Base-by-base conservation (phyloP, 176 grass and related monocot species). In the Cenchrus purpureus region DNA sequence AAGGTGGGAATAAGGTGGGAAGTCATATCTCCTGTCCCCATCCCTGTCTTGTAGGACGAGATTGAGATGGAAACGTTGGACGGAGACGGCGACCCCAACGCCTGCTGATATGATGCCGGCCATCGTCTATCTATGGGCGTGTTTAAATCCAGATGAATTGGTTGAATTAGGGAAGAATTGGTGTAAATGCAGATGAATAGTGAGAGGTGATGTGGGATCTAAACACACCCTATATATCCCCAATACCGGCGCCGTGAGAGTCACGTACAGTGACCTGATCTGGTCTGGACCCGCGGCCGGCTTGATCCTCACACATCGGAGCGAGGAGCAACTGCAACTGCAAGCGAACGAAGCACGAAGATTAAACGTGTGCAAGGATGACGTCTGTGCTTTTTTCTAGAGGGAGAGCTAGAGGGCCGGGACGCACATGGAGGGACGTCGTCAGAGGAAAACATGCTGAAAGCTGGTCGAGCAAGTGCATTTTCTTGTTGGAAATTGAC, bases 1-100 rank as follows among this genome's bases (percentile, higher is more conserved):
- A 22, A 53, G 84, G 59, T 56, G 83, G 73, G 73, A 32, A 49
- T 82, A 37, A 2, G 79, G 73, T 86, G 79, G 72, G 83, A 66
- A 56, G 83, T 90, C 83, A 42, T 57, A 8, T 81, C 65, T 72
- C 19, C 56, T 3, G 56, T 90, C 88, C 17, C 73, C 65, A 78
- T 78, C 87, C 60, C 0, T 89, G 76, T 84, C 81, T 65, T 65
- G 85, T 74, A 86, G 77, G 77, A 81, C 48, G 85, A 65, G 49
- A 54, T 52, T 31, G 54, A 49, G 72, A 78, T 15, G 29, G 29
- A 65, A 49, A 84, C 45, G 50, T 57, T 44, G 34, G 34, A 81
- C 49, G 64, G 68, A 31, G 34, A 81, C 16, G 78, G 54, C 34
- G 60, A 37, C 17, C 48, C 63, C 78, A 40, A 31, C 22, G 12